phyloP scores from a whole-genome alignment of 176 grass and related monocot genomes.

The Tillandsia fasciculata region DNA sequence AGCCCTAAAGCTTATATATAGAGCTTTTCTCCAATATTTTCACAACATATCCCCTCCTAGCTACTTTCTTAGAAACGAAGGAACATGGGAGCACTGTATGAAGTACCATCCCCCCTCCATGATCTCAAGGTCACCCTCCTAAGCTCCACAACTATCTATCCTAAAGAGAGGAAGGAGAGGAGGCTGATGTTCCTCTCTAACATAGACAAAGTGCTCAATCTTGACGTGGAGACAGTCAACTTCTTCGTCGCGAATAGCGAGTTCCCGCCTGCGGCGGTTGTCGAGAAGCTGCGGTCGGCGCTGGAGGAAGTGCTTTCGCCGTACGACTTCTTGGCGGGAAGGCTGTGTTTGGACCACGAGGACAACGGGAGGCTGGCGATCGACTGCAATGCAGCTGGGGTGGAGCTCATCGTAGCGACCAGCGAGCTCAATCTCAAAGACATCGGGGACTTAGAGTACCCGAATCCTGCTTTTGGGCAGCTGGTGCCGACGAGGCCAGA shows the following conservation, averaged over 20 bases:
- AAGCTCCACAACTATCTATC: neutral
- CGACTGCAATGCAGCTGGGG: too few species aligned
- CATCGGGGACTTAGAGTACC: slow-evolving; percentile 12
- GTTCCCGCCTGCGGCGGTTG: slow-evolving; percentile 8
- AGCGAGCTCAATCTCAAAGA: slow-evolving; percentile 5
- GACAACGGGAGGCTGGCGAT: too few species aligned
- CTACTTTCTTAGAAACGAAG: too few species aligned
- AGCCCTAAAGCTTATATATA: too few species aligned
- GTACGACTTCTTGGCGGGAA: too few species aligned
- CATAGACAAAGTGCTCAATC: slow-evolving; percentile 21
- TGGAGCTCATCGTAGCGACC: neutral
- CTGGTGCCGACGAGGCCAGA: neutral
- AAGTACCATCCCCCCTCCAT: too few species aligned
- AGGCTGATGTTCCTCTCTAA: slow-evolving; percentile 16
- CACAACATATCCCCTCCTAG: too few species aligned
- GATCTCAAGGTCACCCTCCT: neutral
- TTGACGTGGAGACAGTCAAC: slow-evolving; percentile 12
- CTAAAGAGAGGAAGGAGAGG: slow-evolving; percentile 16
- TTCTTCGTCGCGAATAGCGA: slow-evolving; percentile 7
- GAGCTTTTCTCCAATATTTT: too few species aligned
- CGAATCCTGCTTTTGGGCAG: slow-evolving; percentile 13
- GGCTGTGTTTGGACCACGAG: too few species aligned
- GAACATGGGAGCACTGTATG: too few species aligned
- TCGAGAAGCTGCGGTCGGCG: neutral
- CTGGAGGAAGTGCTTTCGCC: too few species aligned